Base-by-base conservation (phyloP, 2,329 filamentous ascomycete genomes). In the Fusarium irregulare region DNA sequence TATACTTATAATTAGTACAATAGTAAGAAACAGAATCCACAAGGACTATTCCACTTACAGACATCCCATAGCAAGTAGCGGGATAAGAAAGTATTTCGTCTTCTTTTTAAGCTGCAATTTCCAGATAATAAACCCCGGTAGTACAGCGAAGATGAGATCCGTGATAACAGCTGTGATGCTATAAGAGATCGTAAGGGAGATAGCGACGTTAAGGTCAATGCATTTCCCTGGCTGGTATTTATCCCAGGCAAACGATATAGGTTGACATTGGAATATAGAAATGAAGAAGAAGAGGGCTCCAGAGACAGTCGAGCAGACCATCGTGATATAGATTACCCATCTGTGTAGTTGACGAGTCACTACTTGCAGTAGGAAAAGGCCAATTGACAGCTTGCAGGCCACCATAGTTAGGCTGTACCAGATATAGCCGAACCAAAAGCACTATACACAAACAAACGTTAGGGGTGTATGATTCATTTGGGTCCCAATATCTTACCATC, bases 41-140 rank as follows among this genome's bases (percentile, higher is more conserved):
- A 7, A 45, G 14, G 18, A 11, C 8, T 8, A 5, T 21, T 23
- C 8, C 3, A 44, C 76, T 59, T 76, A 78, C 81, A 83, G 70
- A 60, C 87, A 86, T 14, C 86, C 89, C 76, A 89, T 80, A 5
- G 83, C 83, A 27, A 90, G 77, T 30, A 89, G 81, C 6, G 80
- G 80, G 3, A 82, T 83, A 16, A 89, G 75, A 0, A 84, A 79
- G 4, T 80, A 41, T 70, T 88, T 89, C 0, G 83, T 84, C 49
- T 79, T 80, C 4, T 66, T 70, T 27, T 82, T 82, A 79, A 89
- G 86, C 48, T 88, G 81, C 18, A 89, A 70, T 10, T 83, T 80
- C 79, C 81, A 84, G 1, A 89, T 80, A 6, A 90, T 80, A 58
- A 84, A 83, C 3, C 84, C 80, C 0, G 85, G 85, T 8, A 87